Percentiles rank a stretch among this genome's conserved stretches.
Conservation (phyloP, 164 flowering plant genomes). For the Aristolochia contorta region DNA sequence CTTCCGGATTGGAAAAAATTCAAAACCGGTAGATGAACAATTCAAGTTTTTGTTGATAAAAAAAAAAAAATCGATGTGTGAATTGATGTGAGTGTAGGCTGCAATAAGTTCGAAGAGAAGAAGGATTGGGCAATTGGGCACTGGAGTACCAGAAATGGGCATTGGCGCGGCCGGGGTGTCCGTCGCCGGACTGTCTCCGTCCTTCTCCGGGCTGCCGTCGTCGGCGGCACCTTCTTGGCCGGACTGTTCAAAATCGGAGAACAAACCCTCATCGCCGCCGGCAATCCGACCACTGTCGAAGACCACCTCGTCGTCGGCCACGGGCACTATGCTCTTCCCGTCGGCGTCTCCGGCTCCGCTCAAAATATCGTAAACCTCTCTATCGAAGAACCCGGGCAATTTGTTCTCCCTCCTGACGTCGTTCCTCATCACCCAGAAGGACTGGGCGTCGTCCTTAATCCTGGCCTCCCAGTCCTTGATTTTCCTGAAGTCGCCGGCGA, state of each 20-base stretch:
- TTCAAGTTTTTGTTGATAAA: no score
- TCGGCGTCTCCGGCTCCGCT: constrained; percentile 21
- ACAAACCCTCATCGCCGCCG: constrained; percentile 57
- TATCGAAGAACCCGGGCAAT: constrained; percentile 83
- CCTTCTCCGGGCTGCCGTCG: constrained; percentile 23
- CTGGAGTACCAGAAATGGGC: constrained; percentile 35
- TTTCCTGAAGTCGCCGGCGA: constrained; percentile 82
- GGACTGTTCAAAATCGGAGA: constrained; percentile 46
- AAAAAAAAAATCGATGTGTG: no score
- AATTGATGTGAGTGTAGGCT: no score
- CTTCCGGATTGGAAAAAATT: no score
- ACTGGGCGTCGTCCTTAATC: constrained; percentile 34
- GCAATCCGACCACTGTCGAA: constrained; percentile 59
- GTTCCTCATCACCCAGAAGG: constrained; percentile 89
- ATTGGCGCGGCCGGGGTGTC: constrained; percentile 21
- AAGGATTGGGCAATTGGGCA: neutral
- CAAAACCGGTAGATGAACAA: no score
- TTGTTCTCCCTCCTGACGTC: constrained; percentile 67
- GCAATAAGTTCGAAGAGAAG: neutral
- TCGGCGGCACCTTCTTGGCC: constrained; percentile 25
- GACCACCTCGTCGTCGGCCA: constrained; percentile 18
- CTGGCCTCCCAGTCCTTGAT: constrained; percentile 72
- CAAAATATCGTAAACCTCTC: constrained; percentile 70
- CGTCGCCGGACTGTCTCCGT: constrained; percentile 5
- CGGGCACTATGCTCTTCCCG: neutral